Evolutionary conservation across 495 filamentous ascomycete species (phyloP), one percentile per base, ranked within the genome.

Genomic region (Copromyces sp.): DNA sequence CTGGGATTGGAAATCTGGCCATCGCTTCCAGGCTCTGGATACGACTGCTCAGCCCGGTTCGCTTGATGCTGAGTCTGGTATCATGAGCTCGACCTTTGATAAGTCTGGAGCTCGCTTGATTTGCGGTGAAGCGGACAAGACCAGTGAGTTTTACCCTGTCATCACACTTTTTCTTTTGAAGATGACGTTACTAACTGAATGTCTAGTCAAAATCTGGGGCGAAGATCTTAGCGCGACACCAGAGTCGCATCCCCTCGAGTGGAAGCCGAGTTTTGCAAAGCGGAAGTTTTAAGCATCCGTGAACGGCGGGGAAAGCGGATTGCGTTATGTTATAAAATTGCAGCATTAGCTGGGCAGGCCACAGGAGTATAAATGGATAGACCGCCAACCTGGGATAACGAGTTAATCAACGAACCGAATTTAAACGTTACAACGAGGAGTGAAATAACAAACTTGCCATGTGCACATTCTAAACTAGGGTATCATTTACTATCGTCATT

Each of bases 1-100:
- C 86, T 99, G 94, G 92, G 96, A 99, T 81, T 99, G 96, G 96
- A 98, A 98, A 85, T 93, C 94, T 3, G 96, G 96, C 0, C 88
- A 98, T 77, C 86, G 91, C 29, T 98, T 93, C 83, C 96, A 99
- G 82, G 86, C 87, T 12, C 83, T 94, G 12, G 93, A 98, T 69
- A 96, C 92, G 7, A 93, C 90, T 11, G 95, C 95, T 2, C 96
- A 99, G 82, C 96, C 96, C 0, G 95, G 96, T 71, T 94, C 91
- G 41, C 84, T 99, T 29, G 94, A 98, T 78, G 96, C 96, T 39
- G 96, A 99, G 82, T 89, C 93, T 3, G 96, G 96, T 41, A 88
- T 98, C 75, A 97, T 98, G 90, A 92, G 92, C 75, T 92, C 92
- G 8, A 96, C 89, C 0, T 99, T 96, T 77, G 96, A 99, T 76